Base-by-base conservation (phyloP, 352 stramenopile genomes). In the Globisporangium middletonii region DNA sequence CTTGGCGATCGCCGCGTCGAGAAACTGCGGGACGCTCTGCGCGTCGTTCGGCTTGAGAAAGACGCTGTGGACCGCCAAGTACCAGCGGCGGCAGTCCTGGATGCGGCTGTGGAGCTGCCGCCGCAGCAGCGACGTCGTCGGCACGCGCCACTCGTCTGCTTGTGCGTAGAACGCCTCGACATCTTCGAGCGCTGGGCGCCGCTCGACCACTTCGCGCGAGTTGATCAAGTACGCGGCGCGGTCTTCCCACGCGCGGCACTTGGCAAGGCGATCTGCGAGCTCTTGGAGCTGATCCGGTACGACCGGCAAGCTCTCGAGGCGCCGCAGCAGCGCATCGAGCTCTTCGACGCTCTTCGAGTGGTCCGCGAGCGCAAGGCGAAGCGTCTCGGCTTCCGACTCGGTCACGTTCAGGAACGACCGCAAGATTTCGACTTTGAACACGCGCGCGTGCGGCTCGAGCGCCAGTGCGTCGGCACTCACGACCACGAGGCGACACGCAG, bases 1-100 rank as follows among this genome's bases (percentile, higher is more conserved):
- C 33, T 75, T 82, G 13, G 73, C 57, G 35, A 83, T 53, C 3
- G 73, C 74, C 16, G 55, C 67, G 3, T 71, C 57, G 19, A 92
- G 67, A 50, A 92, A 88, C n/a, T 62, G 42, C 41, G 64, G 37
- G 23, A 86, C 58, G 38, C 64, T 52, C 33, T 72, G 58, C 16
- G 58, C 57, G 35, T 79, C 69, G 19, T 72, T 72, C 8, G 74
- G 57, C 15, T 73, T 74, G 23, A 89, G 55, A 57, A 94, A 92
- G 18, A 92, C 48, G 3, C 64, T 60, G 33, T 77, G 66, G 16
- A 86, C 72, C 15, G 73, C 60, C 2, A 73, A 51, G 26, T 76
- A 73, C 84, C 84, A 94, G 0, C 81, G 78, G 6, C 68, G 76
- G 26, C 78, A 89, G 56, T 91, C 80, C 43, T 94, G 78, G 4